Evolutionary conservation across 345 rosid genomes (phyloP).

Genomic region (Citrus glauca): DNA sequence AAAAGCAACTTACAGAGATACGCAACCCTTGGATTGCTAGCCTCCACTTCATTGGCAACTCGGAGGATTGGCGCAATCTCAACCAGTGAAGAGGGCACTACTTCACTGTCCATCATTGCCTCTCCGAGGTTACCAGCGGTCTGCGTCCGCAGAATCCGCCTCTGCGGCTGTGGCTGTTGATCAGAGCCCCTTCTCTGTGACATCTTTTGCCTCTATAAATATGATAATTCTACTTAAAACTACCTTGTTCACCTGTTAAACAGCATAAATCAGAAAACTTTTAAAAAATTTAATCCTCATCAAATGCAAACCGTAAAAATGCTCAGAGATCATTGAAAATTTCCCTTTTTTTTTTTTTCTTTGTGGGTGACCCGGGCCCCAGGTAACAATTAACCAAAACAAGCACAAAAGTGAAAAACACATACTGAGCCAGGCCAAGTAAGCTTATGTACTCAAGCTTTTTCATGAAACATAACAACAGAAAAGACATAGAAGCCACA

Average conservation of each 20-base stretch:
- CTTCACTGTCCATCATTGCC: conserved; percentile 65
- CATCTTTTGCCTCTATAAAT: conserved; percentile 32
- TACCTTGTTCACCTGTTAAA: conserved; percentile 12
- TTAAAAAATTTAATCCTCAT: background rate
- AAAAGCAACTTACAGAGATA: conserved; percentile 50
- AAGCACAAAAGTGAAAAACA: background rate
- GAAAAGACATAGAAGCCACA: background rate
- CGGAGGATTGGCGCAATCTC: conserved; percentile 71
- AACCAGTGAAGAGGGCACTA: conserved; percentile 57
- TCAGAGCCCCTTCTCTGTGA: conserved; percentile 41
- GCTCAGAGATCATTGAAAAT: background rate
- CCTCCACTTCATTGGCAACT: conserved; percentile 63
- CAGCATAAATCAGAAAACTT: background rate
- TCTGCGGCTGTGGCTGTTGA: conserved; percentile 38
- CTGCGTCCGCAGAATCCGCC: conserved; percentile 55
- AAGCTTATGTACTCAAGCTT: background rate
- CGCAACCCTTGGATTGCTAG: conserved; percentile 53
- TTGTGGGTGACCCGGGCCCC: background rate
- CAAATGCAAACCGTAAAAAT: background rate
- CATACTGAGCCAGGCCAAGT: background rate
- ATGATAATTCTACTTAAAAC: conserved; percentile 14
- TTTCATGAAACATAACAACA: background rate
- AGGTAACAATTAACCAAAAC: background rate
- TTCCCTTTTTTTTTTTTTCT: background rate
- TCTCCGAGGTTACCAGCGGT: conserved; percentile 56